Evolutionary conservation across 305 asterid species (phyloP).

Genomic region (Fraxinus paxiana): DNA sequence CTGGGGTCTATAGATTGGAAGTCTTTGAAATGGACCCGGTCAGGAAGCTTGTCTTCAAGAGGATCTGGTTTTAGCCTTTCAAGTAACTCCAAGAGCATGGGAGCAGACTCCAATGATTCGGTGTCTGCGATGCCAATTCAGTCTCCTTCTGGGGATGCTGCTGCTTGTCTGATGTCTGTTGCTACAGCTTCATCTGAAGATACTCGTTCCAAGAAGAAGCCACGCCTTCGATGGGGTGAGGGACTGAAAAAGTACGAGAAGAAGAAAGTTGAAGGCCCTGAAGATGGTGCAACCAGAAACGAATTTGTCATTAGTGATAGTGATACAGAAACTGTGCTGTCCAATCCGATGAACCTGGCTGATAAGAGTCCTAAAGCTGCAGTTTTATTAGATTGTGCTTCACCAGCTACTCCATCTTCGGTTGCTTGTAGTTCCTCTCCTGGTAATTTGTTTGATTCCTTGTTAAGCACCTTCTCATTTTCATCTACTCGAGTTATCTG

Average conservation of each 20-base stretch:
- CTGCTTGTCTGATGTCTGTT: conserved; percentile 41
- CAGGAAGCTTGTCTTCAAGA: conserved; percentile 77
- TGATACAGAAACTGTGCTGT: conserved; percentile 43
- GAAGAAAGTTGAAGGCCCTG: conserved; percentile 77
- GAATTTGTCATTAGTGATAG: conserved; percentile 34
- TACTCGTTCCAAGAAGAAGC: conserved; percentile 74
- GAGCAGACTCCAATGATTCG: conserved; percentile 49
- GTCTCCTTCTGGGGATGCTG: conserved; percentile 41
- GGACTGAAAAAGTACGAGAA: conserved; percentile 94
- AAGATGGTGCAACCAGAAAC: conserved; percentile 44
- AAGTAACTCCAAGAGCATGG: conserved; percentile 70
- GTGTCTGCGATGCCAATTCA: conserved; percentile 44
- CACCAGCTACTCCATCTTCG: conserved; percentile 75
- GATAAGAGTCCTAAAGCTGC: conserved; percentile 63
- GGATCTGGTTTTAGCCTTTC: conserved; percentile 69
- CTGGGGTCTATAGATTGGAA: conserved; percentile 66
- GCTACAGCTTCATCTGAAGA: conserved; percentile 58
- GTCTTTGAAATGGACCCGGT: conserved; percentile 72
- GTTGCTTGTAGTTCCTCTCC: conserved; percentile 86
- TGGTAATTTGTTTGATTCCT: conserved; percentile 42
- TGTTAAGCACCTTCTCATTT: not conserved
- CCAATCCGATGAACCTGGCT: conserved; percentile 36
- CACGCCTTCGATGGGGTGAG: conserved; percentile 97
- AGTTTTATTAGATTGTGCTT: conserved; percentile 52
- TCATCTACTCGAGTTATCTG: not conserved